Evolutionary conservation across 169 alveolate genomes (phyloP).

Genomic region (Plasmodium vinckei): DNA sequence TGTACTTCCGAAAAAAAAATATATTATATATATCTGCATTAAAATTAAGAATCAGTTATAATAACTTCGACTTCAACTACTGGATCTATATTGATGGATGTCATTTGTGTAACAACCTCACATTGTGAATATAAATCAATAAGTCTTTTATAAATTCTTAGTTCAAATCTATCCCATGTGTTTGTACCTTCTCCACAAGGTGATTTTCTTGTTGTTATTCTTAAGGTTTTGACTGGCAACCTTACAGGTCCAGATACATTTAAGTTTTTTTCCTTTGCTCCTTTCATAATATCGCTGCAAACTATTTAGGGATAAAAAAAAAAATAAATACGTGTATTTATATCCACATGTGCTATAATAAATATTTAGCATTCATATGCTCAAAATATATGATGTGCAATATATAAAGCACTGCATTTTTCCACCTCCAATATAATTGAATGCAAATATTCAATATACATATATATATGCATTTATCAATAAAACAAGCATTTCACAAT

Average conservation of each 20-base stretch:
- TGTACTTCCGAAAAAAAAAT: no score
- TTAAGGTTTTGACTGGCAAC: constrained; percentile 96
- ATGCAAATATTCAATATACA: not conserved
- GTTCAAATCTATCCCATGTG: constrained; percentile 98
- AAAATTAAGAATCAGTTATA: constrained; percentile 82
- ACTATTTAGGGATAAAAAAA: constrained; percentile 80
- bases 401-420: no score
- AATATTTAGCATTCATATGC: no score
- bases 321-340: not conserved
- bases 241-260: constrained; percentile 97
- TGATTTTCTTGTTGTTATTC: constrained; percentile 96
- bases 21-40: no score
- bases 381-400: no score
- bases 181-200: constrained; percentile 99
- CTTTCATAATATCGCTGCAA: constrained; percentile 93
- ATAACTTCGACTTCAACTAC: constrained; percentile 98
- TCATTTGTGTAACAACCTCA: constrained; percentile 96
- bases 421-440: no score
- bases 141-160: constrained; percentile 98
- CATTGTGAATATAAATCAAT: constrained; percentile 97
- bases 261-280: constrained; percentile 94
- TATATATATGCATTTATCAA: not conserved
- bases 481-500: no score
- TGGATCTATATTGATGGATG: constrained; percentile 97
- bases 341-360: not conserved